Evolutionary conservation across 2,329 filamentous ascomycete species (phyloP).

Genomic region (Talaromyces sp.): DNA sequence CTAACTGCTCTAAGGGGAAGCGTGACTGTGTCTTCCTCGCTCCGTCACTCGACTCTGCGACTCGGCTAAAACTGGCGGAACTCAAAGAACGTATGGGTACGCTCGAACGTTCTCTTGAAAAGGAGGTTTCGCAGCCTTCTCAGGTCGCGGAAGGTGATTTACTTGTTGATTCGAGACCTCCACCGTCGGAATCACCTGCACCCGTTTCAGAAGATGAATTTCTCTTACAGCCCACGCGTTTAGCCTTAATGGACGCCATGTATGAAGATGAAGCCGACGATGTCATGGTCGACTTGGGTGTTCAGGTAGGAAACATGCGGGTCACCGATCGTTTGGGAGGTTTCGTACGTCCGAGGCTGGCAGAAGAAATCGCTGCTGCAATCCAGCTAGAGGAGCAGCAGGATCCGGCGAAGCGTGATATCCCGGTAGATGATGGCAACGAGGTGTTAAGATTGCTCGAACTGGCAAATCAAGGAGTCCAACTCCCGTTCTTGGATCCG

Average conservation of each 20-base stretch:
- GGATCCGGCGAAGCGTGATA: background rate
- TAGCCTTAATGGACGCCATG: conserved; percentile 63
- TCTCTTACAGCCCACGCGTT: conserved; percentile 59
- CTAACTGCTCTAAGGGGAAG: conserved; percentile 52
- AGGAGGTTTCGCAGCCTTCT: conserved; percentile 51
- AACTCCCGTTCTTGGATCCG: conserved; percentile 57
- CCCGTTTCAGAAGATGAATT: conserved; percentile 50
- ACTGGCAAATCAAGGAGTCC: conserved; percentile 13
- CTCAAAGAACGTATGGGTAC: conserved; percentile 76
- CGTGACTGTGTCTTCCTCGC: conserved; percentile 63
- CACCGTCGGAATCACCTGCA: conserved; percentile 27
- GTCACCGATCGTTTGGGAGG: conserved; percentile 73
- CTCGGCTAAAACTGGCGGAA: conserved; percentile 67
- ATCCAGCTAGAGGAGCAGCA: conserved; percentile 1
- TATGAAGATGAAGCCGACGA: conserved; percentile 66
- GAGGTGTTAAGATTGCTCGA: conserved; percentile 14
- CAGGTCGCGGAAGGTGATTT: conserved; percentile 7
- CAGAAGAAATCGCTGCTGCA: conserved; percentile 59
- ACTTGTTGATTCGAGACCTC: background rate
- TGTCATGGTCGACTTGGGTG: conserved; percentile 68
- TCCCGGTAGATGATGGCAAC: background rate
- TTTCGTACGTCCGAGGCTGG: conserved; percentile 65
- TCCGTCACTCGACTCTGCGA: conserved; percentile 64
- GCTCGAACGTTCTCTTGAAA: conserved; percentile 66
- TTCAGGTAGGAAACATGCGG: conserved; percentile 67